These are phyloP conservation scores for button mushroom (Agaricus bisporus) DNA, from an alignment of 768 basidiomycete species.

Conservation along the genomic window DNA sequence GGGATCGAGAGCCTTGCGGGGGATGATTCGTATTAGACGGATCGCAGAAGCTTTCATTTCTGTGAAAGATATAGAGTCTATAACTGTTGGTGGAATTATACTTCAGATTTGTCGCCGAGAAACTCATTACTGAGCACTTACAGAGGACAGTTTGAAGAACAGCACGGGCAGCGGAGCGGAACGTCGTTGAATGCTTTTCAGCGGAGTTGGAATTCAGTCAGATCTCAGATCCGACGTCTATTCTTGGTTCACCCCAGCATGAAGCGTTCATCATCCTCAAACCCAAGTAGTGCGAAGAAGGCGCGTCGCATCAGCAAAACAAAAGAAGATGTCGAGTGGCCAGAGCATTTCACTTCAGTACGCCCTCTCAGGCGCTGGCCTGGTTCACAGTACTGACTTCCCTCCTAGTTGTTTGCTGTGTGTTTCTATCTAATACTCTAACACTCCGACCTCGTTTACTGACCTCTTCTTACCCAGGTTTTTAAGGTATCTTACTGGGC, in stretches of 20 bases:
- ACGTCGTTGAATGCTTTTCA: not conserved
- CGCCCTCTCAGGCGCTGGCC: conserved; percentile 17
- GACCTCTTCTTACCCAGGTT: conserved; percentile 29
- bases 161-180: not conserved
- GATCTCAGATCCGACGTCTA: conserved; percentile 1
- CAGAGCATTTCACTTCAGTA: conserved; percentile 56
- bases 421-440: not conserved
- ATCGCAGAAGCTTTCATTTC: conserved; percentile 31
- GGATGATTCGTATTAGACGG: conserved; percentile 32
- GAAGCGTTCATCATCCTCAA: not conserved
- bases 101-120: not conserved
- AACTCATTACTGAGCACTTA: not conserved
- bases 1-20: conserved; percentile 25
- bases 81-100: not conserved
- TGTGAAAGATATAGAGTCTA: not conserved
- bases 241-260: not conserved
- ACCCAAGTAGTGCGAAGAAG: not conserved
- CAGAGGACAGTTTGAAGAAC: not conserved
- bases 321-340: conserved; percentile 35
- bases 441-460: not conserved
- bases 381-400: not conserved
- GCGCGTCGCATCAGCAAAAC: not conserved
- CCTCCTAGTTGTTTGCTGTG: conserved; percentile 5
- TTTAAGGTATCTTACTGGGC: conserved; percentile 47
- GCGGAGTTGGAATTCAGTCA: conserved; percentile 8